These are phyloP conservation scores for Magnusiomyces suaveolens DNA, from an alignment of 1,139 yeast genomes.

Conservation along the genomic window DNA sequence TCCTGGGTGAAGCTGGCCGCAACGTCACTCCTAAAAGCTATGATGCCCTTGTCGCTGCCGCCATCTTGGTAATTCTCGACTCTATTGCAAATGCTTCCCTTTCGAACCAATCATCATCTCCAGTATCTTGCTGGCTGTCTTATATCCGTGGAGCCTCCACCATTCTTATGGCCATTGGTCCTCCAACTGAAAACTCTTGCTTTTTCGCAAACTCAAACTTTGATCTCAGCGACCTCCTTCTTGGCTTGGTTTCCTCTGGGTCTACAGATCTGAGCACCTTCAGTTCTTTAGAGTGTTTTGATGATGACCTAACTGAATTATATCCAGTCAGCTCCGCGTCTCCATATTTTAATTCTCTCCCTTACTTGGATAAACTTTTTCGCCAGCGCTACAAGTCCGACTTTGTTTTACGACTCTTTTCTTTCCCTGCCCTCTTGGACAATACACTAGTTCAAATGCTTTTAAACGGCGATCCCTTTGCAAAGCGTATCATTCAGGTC, in stretches of 20 bases:
- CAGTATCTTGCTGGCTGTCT: conserved; percentile 92
- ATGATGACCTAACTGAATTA: conserved; percentile 70
- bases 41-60: conserved; percentile 88
- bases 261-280: not conserved
- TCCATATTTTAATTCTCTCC: conserved; percentile 77
- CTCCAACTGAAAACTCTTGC: conserved; percentile 57
- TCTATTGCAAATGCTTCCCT: conserved; percentile 83
- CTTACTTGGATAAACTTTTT: conserved; percentile 75
- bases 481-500: conserved; percentile 82
- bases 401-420: conserved; percentile 77
- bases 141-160: conserved; percentile 97
- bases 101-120: conserved; percentile 38
- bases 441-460: conserved; percentile 63
- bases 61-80: conserved; percentile 81
- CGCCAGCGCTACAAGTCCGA: conserved; percentile 72
- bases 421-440: conserved; percentile 87
- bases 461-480: conserved; percentile 74
- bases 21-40: conserved; percentile 76
- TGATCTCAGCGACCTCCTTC: conserved; percentile 63
- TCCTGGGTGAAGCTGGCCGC: conserved; percentile 75
- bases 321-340: conserved; percentile 78
- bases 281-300: conserved; percentile 65
- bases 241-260: conserved; percentile 13
- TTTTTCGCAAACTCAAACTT: conserved; percentile 37
- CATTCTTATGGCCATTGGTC: conserved; percentile 89